A percentile compares a stretch with the other conserved stretches of the same genome.
Evolutionary conservation across 352 stramenopile genomes (phyloP).

Genomic region (Halophytophthora batemanensis): DNA sequence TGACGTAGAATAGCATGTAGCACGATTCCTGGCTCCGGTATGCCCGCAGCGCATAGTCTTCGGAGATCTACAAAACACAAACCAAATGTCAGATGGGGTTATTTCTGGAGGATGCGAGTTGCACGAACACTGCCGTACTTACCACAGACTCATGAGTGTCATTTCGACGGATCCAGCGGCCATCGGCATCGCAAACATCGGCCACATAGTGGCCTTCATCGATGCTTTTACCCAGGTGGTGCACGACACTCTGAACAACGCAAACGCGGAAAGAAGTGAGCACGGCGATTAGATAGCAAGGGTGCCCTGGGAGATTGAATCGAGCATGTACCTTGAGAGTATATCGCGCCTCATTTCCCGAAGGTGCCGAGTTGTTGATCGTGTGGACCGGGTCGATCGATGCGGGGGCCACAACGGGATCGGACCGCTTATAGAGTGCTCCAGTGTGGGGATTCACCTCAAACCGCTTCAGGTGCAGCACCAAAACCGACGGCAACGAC

Average conservation of each 20-base stretch:
- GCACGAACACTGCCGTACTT: slow-evolving; percentile 7
- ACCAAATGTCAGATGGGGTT: neutral
- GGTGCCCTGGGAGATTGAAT: neutral
- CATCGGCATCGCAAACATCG: slow-evolving; percentile 54
- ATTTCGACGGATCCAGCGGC: slow-evolving; percentile 73
- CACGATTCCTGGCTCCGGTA: slow-evolving; percentile 81
- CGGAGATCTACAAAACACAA: slow-evolving; percentile 46
- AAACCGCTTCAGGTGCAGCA: slow-evolving; percentile 86
- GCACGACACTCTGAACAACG: slow-evolving; percentile 69
- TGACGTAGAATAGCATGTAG: slow-evolving; percentile 89
- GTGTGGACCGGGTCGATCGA: slow-evolving; percentile 34
- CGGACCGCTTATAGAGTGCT: slow-evolving; percentile 76
- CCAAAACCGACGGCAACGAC: slow-evolving; percentile 62
- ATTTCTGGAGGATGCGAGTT: neutral
- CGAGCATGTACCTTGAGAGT: slow-evolving; percentile 39
- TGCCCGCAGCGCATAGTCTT: slow-evolving; percentile 71
- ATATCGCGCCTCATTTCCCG: slow-evolving; percentile 31
- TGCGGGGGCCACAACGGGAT: slow-evolving; percentile 63
- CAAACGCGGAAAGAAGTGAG: slow-evolving; percentile 10
- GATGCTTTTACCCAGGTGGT: slow-evolving; percentile 75
- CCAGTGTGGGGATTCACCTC: slow-evolving; percentile 69
- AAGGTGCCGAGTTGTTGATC: slow-evolving; percentile 29
- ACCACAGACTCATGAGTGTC: slow-evolving; percentile 80
- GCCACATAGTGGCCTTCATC: slow-evolving; percentile 85
- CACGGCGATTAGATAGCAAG: neutral